Evolutionary conservation across 2,329 filamentous ascomycete genomes (phyloP), one percentile per base, ranked within the genome.

Genomic region (Sporothrix brunneoviolacea): DNA sequence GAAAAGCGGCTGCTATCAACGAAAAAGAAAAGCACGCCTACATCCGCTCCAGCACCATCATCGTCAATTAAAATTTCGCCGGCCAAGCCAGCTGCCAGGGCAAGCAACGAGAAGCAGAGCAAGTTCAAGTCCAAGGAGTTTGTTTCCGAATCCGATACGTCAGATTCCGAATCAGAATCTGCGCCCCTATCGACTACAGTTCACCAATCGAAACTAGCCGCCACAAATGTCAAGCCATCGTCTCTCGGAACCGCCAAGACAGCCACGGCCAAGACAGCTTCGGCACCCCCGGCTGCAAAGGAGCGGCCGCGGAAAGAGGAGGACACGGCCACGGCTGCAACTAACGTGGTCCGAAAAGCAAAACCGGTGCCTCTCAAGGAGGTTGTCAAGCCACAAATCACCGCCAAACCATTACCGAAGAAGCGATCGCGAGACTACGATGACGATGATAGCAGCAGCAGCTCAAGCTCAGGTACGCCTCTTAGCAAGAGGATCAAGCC

Each of bases 381-480:
- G 8, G 2, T 39, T 3, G 24, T 50, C 33, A 57, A 50, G 45
- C 30, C 53, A 0, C 55, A 56, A 24, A 51, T 52, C 24, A 52
- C 50, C 8, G 42, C 55, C 3, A 53, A 54, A 35, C 57, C 68
- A 6, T 70, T 69, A 12, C 70, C 68, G 24, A 83, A 52, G 46
- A 58, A 84, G 65, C 75, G 80, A 30, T 60, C 70, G 3, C 74
- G 76, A 2, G 77, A 78, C 36, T 65, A 71, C 38, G 72, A 75
- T 6, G 70, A 74, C 13, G 77, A 79, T 54, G 78, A 56, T 33
- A 57, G 77, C 51, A 81, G 77, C 56, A 78, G 77, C 51, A 80
- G 76, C 58, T 82, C 78, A 2, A 81, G 78, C 63, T 82, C 79
- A 0, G 76, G 75, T 13, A 76, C 74, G 10, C 78, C 78, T 3